Percentiles rank a stretch among this genome's conserved stretches.
These are phyloP conservation scores for Pythium sp. DNA, from an alignment of 352 stramenopile genomes.

Conservation along the genomic window DNA sequence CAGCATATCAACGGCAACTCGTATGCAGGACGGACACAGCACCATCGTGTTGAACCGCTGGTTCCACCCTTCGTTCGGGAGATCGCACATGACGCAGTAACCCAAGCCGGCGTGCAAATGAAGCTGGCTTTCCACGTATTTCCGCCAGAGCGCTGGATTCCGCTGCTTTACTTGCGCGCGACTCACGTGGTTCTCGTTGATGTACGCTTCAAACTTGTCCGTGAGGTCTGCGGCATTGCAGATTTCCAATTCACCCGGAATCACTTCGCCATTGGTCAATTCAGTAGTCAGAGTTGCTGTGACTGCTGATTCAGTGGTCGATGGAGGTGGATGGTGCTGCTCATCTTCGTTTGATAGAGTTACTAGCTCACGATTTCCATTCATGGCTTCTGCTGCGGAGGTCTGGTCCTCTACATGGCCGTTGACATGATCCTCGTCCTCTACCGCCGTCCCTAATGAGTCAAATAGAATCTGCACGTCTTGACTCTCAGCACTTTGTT, in stretches of 20 bases:
- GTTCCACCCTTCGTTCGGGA: constrained; percentile 37
- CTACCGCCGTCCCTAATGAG: not conserved
- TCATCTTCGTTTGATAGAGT: not conserved
- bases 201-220: constrained; percentile 30
- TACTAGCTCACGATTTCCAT: not conserved
- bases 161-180: constrained; percentile 29
- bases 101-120: constrained; percentile 18
- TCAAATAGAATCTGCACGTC: not conserved
- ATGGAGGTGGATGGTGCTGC: not conserved
- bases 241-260: constrained; percentile 2
- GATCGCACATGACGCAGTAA: constrained; percentile 37
- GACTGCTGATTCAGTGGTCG: not conserved
- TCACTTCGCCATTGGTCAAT: not conserved
- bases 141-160: constrained; percentile 39
- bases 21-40: constrained; percentile 44
- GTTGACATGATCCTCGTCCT: not conserved
- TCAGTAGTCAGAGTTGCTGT: not conserved
- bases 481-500: not conserved
- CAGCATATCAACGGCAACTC: constrained; percentile 23
- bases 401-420: not conserved
- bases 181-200: constrained; percentile 28
- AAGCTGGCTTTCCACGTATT: constrained; percentile 37
- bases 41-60: constrained; percentile 54
- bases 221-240: constrained; percentile 9
- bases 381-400: not conserved